Conservation (phyloP, 306 rosid species). For the Vigna radiata region DNA sequence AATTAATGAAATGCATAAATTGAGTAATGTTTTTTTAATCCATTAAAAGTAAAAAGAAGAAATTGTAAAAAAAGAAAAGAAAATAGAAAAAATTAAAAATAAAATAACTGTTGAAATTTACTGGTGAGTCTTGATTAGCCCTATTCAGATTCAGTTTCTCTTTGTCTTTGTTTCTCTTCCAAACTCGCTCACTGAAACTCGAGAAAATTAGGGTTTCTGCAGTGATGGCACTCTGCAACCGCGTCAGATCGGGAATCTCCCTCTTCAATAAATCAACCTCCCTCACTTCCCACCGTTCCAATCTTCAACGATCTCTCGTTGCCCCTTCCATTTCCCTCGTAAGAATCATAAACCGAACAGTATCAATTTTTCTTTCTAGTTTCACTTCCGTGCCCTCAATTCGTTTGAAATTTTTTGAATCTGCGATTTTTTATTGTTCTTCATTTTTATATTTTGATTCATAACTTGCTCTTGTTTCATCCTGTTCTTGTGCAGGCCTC, state of each 20-base stretch:
- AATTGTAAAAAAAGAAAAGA: neutral
- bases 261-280: slow-evolving; percentile 51
- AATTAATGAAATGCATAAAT: too few relatives aligned
- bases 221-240: slow-evolving; percentile 64
- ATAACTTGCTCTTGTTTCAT: slow-evolving; percentile 18
- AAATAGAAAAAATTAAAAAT: neutral
- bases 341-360: neutral
- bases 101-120: neutral
- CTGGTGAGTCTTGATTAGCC: neutral
- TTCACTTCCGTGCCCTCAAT: neutral
- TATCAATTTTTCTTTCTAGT: slow-evolving; percentile 4
- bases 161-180: neutral
- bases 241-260: slow-evolving; percentile 71
- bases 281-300: slow-evolving; percentile 56
- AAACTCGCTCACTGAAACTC: slow-evolving; percentile 3
- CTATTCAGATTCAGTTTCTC: neutral
- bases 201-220: slow-evolving; percentile 59
- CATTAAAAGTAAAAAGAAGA: too few relatives aligned
- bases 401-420: neutral
- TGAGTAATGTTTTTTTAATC: too few relatives aligned
- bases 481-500: slow-evolving; percentile 66
- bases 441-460: slow-evolving; percentile 19
- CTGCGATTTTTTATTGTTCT: neutral
- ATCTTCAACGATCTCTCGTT: slow-evolving; percentile 51
- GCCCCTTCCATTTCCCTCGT: slow-evolving; percentile 60